Percentiles rank a stretch among this genome's conserved stretches.
Evolutionary conservation across 306 rosid genomes (phyloP).

Genomic region (Trifolium fragiferum): DNA sequence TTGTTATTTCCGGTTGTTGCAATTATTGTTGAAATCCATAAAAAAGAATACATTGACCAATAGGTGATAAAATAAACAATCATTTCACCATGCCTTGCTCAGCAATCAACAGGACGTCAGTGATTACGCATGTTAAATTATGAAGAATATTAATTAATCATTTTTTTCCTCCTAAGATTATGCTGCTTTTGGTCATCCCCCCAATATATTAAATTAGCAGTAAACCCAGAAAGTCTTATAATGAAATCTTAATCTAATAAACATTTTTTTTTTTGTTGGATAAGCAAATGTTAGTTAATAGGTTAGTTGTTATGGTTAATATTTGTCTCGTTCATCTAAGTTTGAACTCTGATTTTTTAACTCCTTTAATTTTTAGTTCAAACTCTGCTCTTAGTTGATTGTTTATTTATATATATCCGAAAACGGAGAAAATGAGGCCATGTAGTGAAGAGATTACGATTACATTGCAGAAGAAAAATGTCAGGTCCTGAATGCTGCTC

Average conservation of each 20-base stretch:
- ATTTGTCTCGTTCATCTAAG: no score
- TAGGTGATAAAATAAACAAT: not conserved
- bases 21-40: not conserved
- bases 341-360: no score
- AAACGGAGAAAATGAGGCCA: not conserved
- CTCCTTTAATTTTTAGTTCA: no score
- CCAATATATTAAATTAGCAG: not conserved
- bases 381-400: not conserved
- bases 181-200: not conserved
- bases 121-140: not conserved
- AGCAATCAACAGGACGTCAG: not conserved
- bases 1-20: not conserved
- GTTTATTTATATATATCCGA: not conserved
- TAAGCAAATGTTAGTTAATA: no score
- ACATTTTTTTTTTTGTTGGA: not conserved
- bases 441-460: not conserved
- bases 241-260: not conserved
- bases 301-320: no score
- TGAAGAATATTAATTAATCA: not conserved
- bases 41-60: not conserved
- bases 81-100: not conserved
- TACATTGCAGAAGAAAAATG: constrained; percentile 15
- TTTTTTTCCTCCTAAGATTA: not conserved
- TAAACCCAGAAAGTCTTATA: not conserved
- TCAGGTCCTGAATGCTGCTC: constrained; percentile 31